Conservation (phyloP, 2,329 filamentous ascomycete genomes). For the Neonectria magnoliae region DNA sequence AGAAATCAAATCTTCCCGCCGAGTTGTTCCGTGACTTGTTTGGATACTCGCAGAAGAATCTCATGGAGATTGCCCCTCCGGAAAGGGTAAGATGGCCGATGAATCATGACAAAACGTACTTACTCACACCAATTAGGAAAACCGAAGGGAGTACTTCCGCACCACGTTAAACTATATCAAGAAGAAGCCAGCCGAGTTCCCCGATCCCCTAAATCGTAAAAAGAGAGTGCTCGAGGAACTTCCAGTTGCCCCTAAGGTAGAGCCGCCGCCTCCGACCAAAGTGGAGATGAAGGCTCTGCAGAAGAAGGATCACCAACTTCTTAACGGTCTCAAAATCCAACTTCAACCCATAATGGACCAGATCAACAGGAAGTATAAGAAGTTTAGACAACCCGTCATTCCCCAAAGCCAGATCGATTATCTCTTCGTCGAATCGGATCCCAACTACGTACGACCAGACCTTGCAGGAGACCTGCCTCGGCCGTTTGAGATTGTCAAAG, state of each 20-base stretch:
- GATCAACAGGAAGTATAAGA: conserved; percentile 88
- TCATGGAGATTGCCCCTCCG: conserved; percentile 75
- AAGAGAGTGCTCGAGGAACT: conserved; percentile 83
- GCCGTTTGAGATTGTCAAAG: conserved; percentile 82
- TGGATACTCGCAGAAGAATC: conserved; percentile 83
- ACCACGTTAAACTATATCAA: conserved; percentile 79
- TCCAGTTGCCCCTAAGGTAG: conserved; percentile 76
- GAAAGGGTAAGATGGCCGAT: conserved; percentile 60
- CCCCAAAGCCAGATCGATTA: conserved; percentile 80
- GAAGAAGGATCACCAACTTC: conserved; percentile 81
- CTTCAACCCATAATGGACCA: conserved; percentile 98
- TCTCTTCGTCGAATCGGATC: conserved; percentile 84
- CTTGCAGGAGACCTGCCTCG: conserved; percentile 66
- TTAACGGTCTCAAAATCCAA: conserved; percentile 88
- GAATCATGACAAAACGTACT: background rate
- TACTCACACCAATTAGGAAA: conserved; percentile 49
- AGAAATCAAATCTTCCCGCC: conserved; percentile 67
- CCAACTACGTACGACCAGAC: conserved; percentile 71
- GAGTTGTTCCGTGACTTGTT: conserved; percentile 82
- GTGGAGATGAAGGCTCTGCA: conserved; percentile 83
- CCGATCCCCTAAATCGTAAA: conserved; percentile 86
- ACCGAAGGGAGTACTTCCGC: conserved; percentile 83
- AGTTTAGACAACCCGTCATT: conserved; percentile 84
- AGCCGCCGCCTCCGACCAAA: conserved; percentile 75
- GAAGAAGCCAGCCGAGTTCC: conserved; percentile 85